phyloP scores from a whole-genome alignment of 495 filamentous ascomycete species.

The Aspergillus ellipticus region DNA sequence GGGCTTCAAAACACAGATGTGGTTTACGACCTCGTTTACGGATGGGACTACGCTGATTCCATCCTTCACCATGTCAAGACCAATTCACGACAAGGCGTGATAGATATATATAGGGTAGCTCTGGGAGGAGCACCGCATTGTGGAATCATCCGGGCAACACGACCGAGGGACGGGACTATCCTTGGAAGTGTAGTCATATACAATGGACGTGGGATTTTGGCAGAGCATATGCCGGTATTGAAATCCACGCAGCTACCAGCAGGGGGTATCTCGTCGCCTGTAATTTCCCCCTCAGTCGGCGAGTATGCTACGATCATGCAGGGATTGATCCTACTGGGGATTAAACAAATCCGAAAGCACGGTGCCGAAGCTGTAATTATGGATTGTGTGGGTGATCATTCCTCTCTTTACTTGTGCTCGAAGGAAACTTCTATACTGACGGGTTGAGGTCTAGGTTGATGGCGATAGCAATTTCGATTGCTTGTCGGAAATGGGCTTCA shows the following conservation, averaged over 20 bases:
- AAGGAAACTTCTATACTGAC: neutral
- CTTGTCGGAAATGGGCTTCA: constrained; percentile 72
- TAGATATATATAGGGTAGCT: constrained; percentile 76
- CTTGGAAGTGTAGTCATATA: constrained; percentile 84
- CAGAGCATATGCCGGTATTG: constrained; percentile 67
- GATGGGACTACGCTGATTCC: constrained; percentile 68
- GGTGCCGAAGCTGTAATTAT: constrained; percentile 65
- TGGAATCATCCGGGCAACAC: constrained; percentile 79
- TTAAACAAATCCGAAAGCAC: constrained; percentile 76
- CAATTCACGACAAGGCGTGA: constrained; percentile 73
- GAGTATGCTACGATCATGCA: constrained; percentile 73
- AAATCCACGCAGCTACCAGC: constrained; percentile 40
- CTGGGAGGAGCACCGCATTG: constrained; percentile 67
- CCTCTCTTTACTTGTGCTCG: neutral
- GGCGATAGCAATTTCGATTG: constrained; percentile 68
- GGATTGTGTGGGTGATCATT: constrained; percentile 62
- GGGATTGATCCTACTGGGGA: constrained; percentile 74
- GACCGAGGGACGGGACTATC: constrained; percentile 60
- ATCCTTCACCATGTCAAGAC: constrained; percentile 73
- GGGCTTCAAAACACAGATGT: constrained; percentile 63
- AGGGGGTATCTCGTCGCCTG: constrained; percentile 77
- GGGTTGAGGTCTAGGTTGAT: constrained; percentile 54
- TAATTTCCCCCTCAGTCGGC: constrained; percentile 65
- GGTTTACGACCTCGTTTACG: constrained; percentile 69
- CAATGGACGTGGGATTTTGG: constrained; percentile 60